Conservation (phyloP, 1,284 basidiomycete species). For the Pholiota adiposa region DNA sequence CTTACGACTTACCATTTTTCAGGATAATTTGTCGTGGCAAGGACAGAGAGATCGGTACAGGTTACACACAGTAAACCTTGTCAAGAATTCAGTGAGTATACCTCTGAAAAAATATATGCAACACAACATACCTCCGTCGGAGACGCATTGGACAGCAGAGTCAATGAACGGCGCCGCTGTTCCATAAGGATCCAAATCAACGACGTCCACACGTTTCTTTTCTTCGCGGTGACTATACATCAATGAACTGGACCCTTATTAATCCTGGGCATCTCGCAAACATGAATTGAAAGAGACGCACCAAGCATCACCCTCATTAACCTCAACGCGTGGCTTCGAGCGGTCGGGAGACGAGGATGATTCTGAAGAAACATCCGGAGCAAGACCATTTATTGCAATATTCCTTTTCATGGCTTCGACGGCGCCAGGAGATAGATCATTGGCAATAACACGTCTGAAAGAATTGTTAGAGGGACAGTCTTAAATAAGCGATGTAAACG, state of each 20-base stretch:
- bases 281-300: slow-evolving; percentile 36
- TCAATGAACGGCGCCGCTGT: slow-evolving; percentile 98
- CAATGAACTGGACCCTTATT: slow-evolving; percentile 57
- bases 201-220: slow-evolving; percentile 83
- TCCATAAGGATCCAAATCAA: slow-evolving; percentile 98
- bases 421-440: slow-evolving; percentile 88
- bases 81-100: neutral
- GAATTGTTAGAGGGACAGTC: slow-evolving; percentile 1
- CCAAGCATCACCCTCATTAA: slow-evolving; percentile 96
- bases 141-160: slow-evolving; percentile 90
- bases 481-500: slow-evolving; percentile 14
- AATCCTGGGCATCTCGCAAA: slow-evolving; percentile 6
- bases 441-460: slow-evolving; percentile 86
- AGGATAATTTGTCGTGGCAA: slow-evolving; percentile 94
- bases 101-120: neutral
- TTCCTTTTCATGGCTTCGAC: slow-evolving; percentile 90
- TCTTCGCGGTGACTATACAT: slow-evolving; percentile 91
- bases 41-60: slow-evolving; percentile 93
- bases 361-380: slow-evolving; percentile 34
- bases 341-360: slow-evolving; percentile 11
- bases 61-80: slow-evolving; percentile 92
- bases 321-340: slow-evolving; percentile 63
- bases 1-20: slow-evolving; percentile 95
- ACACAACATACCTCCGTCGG: slow-evolving; percentile 72
- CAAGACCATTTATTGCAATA: slow-evolving; percentile 86